Evolutionary conservation across 148 eudicot species (phyloP).

Genomic region (Nyssa sinensis): DNA sequence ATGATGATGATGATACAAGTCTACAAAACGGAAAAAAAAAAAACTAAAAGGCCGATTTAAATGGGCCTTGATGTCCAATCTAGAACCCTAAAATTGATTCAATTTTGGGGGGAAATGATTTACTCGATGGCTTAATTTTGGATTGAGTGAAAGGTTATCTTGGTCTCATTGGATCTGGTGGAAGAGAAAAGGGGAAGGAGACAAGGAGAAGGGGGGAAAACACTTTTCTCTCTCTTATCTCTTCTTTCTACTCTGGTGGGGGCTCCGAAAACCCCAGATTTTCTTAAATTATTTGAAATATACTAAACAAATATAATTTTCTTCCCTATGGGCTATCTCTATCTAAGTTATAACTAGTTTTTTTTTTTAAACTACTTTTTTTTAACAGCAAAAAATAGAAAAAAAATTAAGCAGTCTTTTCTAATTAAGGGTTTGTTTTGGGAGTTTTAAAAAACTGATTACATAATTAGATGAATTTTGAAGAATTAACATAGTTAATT

Average conservation of each 20-base stretch:
- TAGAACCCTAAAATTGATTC: conserved; percentile 1
- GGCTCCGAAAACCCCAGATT: no score
- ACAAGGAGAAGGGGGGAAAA: background rate
- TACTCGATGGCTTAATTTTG: background rate
- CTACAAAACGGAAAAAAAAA: background rate
- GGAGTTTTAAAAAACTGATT: no score
- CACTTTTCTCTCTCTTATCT: background rate
- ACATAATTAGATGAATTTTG: no score
- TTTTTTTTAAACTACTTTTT: no score
- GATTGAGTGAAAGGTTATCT: background rate
- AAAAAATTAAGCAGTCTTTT: no score
- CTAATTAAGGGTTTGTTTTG: no score
- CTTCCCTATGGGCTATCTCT: no score
- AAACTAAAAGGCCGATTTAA: background rate
- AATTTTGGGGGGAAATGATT: background rate
- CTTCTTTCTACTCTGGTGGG: background rate
- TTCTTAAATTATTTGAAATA: no score
- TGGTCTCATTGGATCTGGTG: conserved; percentile 8
- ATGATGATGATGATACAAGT: background rate
- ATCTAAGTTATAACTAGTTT: no score
- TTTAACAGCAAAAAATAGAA: no score
- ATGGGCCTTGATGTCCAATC: background rate
- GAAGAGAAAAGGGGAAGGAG: background rate
- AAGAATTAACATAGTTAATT: no score
- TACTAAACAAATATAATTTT: no score